These are phyloP conservation scores for Ophiorrhiza pumila DNA, from an alignment of 257 asterid genomes.

Conservation along the genomic window DNA sequence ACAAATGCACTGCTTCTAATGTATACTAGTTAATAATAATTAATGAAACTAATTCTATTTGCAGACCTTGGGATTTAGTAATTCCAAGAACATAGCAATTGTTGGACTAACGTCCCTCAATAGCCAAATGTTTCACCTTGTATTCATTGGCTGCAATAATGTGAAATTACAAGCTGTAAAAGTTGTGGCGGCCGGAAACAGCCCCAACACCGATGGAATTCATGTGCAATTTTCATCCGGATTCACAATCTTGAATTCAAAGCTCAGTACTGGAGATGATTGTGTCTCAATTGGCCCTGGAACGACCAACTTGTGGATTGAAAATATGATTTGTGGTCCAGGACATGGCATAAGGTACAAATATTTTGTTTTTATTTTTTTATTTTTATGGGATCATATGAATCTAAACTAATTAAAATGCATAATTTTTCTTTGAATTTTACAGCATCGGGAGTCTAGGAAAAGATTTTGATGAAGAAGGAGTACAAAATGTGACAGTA, in stretches of 20 bases:
- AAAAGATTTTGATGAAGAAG: conserved; percentile 42
- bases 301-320: conserved; percentile 24
- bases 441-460: conserved; percentile 65
- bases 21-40: too few relatives aligned
- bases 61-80: conserved; percentile 30
- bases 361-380: neutral
- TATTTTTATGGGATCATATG: too few relatives aligned
- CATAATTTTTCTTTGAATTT: neutral
- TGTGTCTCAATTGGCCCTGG: conserved; percentile 37
- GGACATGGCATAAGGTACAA: conserved; percentile 40
- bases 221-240: conserved; percentile 33
- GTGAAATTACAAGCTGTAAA: conserved; percentile 23
- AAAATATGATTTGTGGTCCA: conserved; percentile 29
- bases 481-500: conserved; percentile 58
- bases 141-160: conserved; percentile 25
- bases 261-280: conserved; percentile 35
- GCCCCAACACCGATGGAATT: conserved; percentile 37
- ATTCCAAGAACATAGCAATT: conserved; percentile 26
- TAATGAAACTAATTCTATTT: neutral
- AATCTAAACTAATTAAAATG: neutral
- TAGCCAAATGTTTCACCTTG: conserved; percentile 32
- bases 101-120: conserved; percentile 25
- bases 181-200: conserved; percentile 22
- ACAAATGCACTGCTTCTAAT: too few relatives aligned
- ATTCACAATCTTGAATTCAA: conserved; percentile 20